Base-by-base conservation (phyloP, 2,329 filamentous ascomycete genomes). In the Colletotrichum sp. region DNA sequence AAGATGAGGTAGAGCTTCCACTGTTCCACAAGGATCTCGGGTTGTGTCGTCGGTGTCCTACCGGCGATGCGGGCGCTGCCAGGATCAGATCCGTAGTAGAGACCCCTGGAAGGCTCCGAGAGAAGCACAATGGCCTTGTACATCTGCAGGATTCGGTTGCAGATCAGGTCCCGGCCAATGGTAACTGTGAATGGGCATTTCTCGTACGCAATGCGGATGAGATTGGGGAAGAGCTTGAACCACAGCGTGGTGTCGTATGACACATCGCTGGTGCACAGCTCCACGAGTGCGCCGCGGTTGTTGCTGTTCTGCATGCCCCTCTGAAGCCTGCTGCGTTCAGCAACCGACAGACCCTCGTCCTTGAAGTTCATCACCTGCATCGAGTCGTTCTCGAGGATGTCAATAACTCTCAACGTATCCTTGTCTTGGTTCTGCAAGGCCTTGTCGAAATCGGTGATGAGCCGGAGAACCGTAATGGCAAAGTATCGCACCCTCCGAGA, bases 1-100 rank as follows among this genome's bases (percentile, higher is more conserved):
- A 99, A 98, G 71, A 98, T 96, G 30, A 99, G 89, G 83, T 99
- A 99, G 3, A 99, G 88, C 85, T 98, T 99, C 96, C 96, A 99
- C 83, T 99, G 97, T 84, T 99, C 98, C 75, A 99, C 92, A 73
- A 98, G 89, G 26, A 98, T 92, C 80, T 98, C 96, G 0, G 96
- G 95, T 21, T 96, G 94, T 1, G 94, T 93, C 4, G 92, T 94
- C 75, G 90, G 92, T 75, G 90, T 91, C 82, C 92, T 88, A 79
- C 84, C 86, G 2, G 86, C 84, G 26, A 87, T 83, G 26, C 90
- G 87, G 32, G 87, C 89, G 81, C 89, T 93, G 32, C 88, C 88
- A 8, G 90, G 87, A 65, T 93, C 91, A 21, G 90, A 87, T 70
- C 92, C 92, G 78, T 94, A 91, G 79, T 93, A 90, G 16, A 91